Conservation (phyloP, 441 rosid genomes). For the Flueggea neowawraea region DNA sequence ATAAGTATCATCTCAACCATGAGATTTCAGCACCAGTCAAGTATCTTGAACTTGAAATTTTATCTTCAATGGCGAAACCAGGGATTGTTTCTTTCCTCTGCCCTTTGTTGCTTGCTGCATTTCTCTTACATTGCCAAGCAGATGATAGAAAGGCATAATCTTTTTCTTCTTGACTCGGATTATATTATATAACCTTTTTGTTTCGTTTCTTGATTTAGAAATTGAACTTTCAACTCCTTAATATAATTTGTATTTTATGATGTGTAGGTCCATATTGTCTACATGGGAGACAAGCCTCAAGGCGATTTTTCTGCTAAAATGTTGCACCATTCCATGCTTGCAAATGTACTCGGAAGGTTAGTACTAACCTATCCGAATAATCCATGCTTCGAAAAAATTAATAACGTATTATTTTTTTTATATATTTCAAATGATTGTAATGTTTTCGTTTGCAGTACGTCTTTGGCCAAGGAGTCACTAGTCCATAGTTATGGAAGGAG, state of each 20-base stretch:
- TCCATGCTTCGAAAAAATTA: too few species aligned
- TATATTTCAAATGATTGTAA: not conserved
- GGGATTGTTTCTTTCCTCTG: not conserved
- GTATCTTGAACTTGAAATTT: too few species aligned
- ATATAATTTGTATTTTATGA: too few species aligned
- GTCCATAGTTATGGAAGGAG: slow-evolving; percentile 55
- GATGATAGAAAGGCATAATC: slow-evolving; percentile 4
- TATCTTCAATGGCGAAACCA: not conserved
- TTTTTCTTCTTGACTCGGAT: not conserved
- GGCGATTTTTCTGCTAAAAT: slow-evolving; percentile 15
- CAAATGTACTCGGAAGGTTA: slow-evolving; percentile 38
- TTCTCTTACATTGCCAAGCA: not conserved
- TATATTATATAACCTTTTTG: too few species aligned
- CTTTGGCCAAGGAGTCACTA: slow-evolving; percentile 35
- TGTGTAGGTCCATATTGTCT: slow-evolving; percentile 32
- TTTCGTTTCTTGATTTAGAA: too few species aligned
- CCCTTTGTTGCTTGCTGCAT: slow-evolving; percentile 4
- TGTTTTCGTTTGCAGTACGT: slow-evolving; percentile 19
- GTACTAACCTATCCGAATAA: too few species aligned
- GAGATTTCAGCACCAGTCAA: too few species aligned
- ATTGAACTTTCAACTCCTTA: too few species aligned
- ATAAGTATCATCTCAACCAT: too few species aligned
- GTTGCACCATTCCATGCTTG: slow-evolving; percentile 33
- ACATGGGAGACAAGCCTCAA: slow-evolving; percentile 35
- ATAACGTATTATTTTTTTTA: too few species aligned